These are phyloP conservation scores for Carex arenaria DNA, from an alignment of 202 grass and related monocot genomes.

Conservation along the genomic window DNA sequence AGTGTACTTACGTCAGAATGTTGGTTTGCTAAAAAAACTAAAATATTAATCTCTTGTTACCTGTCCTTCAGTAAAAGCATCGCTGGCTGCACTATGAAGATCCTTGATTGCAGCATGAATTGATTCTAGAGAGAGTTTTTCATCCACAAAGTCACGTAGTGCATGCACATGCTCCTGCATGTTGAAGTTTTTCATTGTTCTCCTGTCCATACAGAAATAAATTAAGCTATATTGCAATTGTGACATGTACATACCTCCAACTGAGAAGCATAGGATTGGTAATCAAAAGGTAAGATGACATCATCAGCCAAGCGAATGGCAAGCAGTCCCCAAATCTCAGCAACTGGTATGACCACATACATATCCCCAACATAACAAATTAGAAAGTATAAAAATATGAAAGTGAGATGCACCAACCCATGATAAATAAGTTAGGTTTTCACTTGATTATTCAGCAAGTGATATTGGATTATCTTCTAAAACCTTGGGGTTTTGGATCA, in stretches of 20 bases:
- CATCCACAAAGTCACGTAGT: conserved; percentile 34
- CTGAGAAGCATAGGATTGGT: conserved; percentile 57
- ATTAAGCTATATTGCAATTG: neutral
- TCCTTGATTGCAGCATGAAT: conserved; percentile 46
- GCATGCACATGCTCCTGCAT: conserved; percentile 56
- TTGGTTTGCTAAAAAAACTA: neutral
- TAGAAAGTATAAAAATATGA: neutral
- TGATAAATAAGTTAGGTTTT: neutral
- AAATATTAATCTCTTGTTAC: conserved; percentile 22
- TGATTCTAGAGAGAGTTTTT: conserved; percentile 33
- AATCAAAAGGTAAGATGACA: conserved; percentile 81
- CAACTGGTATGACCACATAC: conserved; percentile 45
- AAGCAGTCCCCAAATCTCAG: conserved; percentile 86
- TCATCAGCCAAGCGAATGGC: conserved; percentile 78
- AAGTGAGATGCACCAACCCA: neutral
- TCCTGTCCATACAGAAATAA: neutral
- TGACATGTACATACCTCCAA: conserved; percentile 46
- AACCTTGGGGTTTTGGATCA: neutral
- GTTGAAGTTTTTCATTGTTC: conserved; percentile 16
- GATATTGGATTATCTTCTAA: neutral
- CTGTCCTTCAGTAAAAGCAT: conserved; percentile 60
- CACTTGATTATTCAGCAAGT: neutral
- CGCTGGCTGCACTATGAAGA: conserved; percentile 41
- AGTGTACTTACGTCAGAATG: neutral
- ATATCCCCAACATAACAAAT: neutral